Conservation (phyloP, 768 basidiomycete species). For the Kwoniella pini region DNA sequence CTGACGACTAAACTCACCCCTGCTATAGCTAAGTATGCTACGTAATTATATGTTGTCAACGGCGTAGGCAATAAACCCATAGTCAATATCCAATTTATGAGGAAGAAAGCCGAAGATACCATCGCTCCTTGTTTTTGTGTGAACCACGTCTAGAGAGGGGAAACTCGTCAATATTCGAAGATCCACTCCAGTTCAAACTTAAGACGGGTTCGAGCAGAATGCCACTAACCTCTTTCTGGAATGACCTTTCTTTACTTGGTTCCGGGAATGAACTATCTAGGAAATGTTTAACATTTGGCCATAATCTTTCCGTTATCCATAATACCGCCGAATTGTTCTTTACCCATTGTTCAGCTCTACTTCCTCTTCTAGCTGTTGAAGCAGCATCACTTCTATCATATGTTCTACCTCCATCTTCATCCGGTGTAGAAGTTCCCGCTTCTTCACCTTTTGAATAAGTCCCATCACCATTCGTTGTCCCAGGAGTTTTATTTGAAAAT, state of each 20-base stretch:
- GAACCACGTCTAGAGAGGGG: slow-evolving; percentile 40
- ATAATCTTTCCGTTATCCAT: slow-evolving; percentile 35
- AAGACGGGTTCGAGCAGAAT: too few species aligned
- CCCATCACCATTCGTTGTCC: slow-evolving; percentile 11
- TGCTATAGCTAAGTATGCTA: slow-evolving; percentile 36
- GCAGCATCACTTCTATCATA: slow-evolving; percentile 19
- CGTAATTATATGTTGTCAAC: slow-evolving; percentile 22
- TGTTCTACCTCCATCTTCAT: not conserved
- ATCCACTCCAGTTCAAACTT: too few species aligned
- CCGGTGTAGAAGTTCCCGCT: not conserved
- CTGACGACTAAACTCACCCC: too few species aligned
- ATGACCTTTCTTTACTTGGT: slow-evolving; percentile 47
- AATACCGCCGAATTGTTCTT: slow-evolving; percentile 20
- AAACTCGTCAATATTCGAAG: not conserved
- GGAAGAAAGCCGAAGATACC: slow-evolving; percentile 37
- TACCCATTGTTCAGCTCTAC: slow-evolving; percentile 30
- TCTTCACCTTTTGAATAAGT: slow-evolving; percentile 20
- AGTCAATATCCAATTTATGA: slow-evolving; percentile 49
- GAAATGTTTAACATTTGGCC: slow-evolving; percentile 47
- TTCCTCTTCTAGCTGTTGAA: slow-evolving; percentile 31
- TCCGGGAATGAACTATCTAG: slow-evolving; percentile 51
- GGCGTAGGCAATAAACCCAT: slow-evolving; percentile 33
- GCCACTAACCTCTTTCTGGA: slow-evolving; percentile 52
- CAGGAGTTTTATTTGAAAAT: slow-evolving; percentile 32
- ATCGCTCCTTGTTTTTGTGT: slow-evolving; percentile 40